Evolutionary conservation across 768 basidiomycete species (phyloP), one percentile per base, ranked within the genome.

Genomic region (Mycena capillaripes): DNA sequence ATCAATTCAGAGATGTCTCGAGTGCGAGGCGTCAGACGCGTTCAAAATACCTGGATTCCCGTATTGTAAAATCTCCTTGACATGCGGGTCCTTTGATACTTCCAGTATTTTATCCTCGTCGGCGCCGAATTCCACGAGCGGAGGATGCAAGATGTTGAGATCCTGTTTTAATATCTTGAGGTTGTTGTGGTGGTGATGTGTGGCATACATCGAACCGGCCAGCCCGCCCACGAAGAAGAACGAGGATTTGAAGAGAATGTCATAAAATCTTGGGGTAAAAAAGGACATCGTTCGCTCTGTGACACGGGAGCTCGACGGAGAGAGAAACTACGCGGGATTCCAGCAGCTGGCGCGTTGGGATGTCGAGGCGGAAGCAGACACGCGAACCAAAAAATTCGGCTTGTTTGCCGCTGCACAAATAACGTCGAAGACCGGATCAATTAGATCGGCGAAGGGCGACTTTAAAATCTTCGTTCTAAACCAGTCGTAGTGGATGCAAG

Each of bases 1-100:
- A 70, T 46, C 52, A 64, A 40, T 66, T 34, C 46, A 59, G 59
- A 6, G 38, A 32, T 36, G 66, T 61, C 17, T 48, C 36, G 40
- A 27, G 23, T 40, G 34, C 32, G 5, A n/a, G 29, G 11, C 36
- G 53, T 19, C 23, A 29, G 23, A 64, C 69, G 60, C 58, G 42
- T 64, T 62, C 64, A 19, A 69, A 65, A 16, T 71, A 95, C 95
- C 95, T 75, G 95, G 96, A 78, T 95, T 88, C 11, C 95, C 95
- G 76, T 94, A 92, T 78, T 91, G 96, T 70, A 96, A 81, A 3
- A 92, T 86, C 40, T 75, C 70, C 59, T 48, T 69, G 11, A 75
- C 74, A 11, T 27, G 14, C 9, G 70, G 70, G 50, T 67, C 61
- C 23, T 60, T 74, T 42, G 75, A 74, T 25, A 71, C 55, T 44